phyloP scores from a whole-genome alignment of 2,329 filamentous ascomycete species.

The Hirsutella rhossiliensis region DNA sequence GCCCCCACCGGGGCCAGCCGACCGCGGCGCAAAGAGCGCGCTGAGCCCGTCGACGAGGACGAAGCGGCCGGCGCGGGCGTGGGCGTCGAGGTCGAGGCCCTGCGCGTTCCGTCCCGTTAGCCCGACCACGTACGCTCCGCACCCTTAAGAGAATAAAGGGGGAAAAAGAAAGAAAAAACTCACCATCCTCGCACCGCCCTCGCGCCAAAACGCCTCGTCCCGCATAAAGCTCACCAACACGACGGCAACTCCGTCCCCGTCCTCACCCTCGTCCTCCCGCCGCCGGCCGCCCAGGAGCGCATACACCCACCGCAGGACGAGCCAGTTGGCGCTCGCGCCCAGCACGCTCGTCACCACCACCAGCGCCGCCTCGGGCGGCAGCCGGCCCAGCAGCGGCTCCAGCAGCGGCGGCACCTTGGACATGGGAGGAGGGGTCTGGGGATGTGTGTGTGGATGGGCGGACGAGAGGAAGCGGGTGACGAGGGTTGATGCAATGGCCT shows the following conservation, averaged over 20 bases:
- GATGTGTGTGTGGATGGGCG: too few relatives aligned
- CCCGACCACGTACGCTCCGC: neutral
- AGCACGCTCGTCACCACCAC: conserved; percentile 57
- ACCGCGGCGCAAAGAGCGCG: conserved; percentile 31
- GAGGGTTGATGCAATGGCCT: too few relatives aligned
- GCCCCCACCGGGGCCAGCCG: neutral
- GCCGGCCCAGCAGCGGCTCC: conserved; percentile 44
- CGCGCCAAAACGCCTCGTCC: conserved; percentile 67
- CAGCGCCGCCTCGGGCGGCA: conserved; percentile 46
- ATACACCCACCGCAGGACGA: conserved; percentile 44
- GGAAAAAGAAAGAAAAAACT: conserved; percentile 2
- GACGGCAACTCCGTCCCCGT: conserved; percentile 33
- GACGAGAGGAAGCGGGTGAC: neutral
- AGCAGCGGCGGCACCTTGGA: conserved; percentile 44
- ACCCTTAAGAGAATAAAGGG: neutral
- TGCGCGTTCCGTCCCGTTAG: conserved; percentile 13
- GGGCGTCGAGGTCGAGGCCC: conserved; percentile 58
- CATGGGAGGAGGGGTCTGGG: too few relatives aligned
- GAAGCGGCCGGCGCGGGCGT: conserved; percentile 47
- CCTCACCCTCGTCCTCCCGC: conserved; percentile 2
- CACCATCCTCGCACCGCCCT: conserved; percentile 56
- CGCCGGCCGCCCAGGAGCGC: conserved; percentile 21
- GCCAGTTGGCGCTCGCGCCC: conserved; percentile 54
- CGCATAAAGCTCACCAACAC: conserved; percentile 76
- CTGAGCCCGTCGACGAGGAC: conserved; percentile 65